A percentile compares a stretch with the other conserved stretches of the same genome.
These are phyloP conservation scores for Cladobotryum protrusum DNA, from an alignment of 2,329 filamentous ascomycete species.

Conservation along the genomic window DNA sequence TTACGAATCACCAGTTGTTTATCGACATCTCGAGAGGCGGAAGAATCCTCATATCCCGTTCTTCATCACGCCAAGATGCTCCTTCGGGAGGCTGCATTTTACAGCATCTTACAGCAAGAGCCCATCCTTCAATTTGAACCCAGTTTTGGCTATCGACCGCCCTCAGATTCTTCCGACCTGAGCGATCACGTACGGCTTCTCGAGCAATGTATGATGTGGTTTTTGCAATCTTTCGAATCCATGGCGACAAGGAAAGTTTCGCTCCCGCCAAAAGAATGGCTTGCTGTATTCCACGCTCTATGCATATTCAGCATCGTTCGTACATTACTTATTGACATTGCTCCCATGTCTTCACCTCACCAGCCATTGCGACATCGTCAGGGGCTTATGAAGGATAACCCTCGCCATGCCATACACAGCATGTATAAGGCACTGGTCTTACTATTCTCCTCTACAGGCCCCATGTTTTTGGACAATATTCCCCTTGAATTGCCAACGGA, in stretches of 20 bases:
- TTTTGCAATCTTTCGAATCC: conserved; percentile 47
- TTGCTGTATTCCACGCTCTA: conserved; percentile 48
- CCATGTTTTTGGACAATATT: conserved; percentile 39
- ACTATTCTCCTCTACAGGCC: conserved; percentile 39
- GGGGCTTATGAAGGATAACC: conserved; percentile 8
- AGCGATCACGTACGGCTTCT: conserved; percentile 43
- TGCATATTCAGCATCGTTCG: conserved; percentile 54
- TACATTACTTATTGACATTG: conserved; percentile 44
- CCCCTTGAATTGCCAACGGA: conserved; percentile 36
- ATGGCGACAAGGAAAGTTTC: conserved; percentile 33
- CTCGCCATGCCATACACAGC: conserved; percentile 35
- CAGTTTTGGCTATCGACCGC: conserved; percentile 15
- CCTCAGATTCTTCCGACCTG: conserved; percentile 38
- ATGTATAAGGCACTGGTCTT: conserved; percentile 48
- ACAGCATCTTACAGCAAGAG: conserved; percentile 45
- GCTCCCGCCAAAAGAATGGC: conserved; percentile 39
- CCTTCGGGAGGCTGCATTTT: conserved; percentile 48
- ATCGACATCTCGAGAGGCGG: conserved; percentile 41
- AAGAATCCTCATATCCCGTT: conserved; percentile 43
- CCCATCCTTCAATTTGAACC: conserved; percentile 34
- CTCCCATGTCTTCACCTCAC: conserved; percentile 11
- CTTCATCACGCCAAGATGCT: conserved; percentile 50
- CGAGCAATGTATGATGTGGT: conserved; percentile 45
- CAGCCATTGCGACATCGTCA: conserved; percentile 9
- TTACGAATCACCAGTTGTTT: conserved; percentile 45